Base-by-base conservation (phyloP, 441 rosid genomes). In the Lepidium campestre region DNA sequence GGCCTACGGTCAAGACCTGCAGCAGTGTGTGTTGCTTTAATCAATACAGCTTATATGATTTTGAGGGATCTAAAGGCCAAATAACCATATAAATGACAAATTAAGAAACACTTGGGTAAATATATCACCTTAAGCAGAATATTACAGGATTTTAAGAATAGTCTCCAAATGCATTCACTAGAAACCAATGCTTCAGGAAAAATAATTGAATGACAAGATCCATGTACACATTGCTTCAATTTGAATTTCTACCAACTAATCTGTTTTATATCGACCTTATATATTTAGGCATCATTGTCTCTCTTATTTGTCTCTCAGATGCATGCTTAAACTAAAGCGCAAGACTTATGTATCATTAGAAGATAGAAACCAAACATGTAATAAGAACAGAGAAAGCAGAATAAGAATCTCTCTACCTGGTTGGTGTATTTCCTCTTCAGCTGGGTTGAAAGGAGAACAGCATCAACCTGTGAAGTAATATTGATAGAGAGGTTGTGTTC, bases 1-100 rank as follows among this genome's bases (percentile, higher is more conserved):
- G 99, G 56, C 99, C 97, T 0, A 81, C 78, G 19, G 97, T 91
- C 96, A 94, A 77, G 78, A 94, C 86, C 99, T 94, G 88, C 72
- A 81, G 37, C 60, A 62, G 66, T 31, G 65, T 31, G 57, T 10
- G 25, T 62, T 41, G 18, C 35, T 54, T 35, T 32, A 67, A 62
- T 7, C 7, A 39, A 40, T 61, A 55, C 39, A 41, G n/a, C 27
- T 25, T 10, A 7, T 37, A 46, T 13, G 47, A 54, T 39, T 36
- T 12, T 41, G 70, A 14, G 68, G 7, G 27, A 61, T n/a, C 32
- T 27, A 29, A 12, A 49, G 10, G 58, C 35, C 45, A 60, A 36
- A 9, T 10, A 37, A 73, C 45, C 45, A 60, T 10, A 53, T 73
- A 35, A 52, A 39, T 35, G 19, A 27, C n/a, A 52, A 42, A 8